A percentile compares a stretch with the other conserved stretches of the same genome.
phyloP scores from a whole-genome alignment of 768 basidiomycete species.

The Mycena belliarum region DNA sequence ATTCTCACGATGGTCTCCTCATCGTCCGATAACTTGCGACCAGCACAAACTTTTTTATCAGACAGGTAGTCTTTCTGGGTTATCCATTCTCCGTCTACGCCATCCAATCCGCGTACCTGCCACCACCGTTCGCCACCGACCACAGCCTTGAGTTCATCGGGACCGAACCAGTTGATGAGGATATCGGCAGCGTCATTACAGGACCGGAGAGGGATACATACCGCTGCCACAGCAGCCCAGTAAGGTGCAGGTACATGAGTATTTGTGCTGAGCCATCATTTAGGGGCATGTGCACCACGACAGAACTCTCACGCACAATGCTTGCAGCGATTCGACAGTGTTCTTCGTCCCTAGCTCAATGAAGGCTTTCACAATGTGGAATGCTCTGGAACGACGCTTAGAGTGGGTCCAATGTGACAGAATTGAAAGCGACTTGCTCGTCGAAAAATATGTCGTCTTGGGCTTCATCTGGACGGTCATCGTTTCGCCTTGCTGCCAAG shows the following conservation, averaged over 20 bases:
- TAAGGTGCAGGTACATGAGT: conserved; percentile 70
- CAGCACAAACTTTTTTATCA: conserved; percentile 26
- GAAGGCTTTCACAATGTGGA: conserved; percentile 73
- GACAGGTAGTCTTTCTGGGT: conserved; percentile 50
- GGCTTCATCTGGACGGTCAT: conserved; percentile 43
- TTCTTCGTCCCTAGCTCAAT: conserved; percentile 64
- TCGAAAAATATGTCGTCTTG: conserved; percentile 70
- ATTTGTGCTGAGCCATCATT: conserved; percentile 54
- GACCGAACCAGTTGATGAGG: conserved; percentile 72
- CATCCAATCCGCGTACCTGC: conserved; percentile 72
- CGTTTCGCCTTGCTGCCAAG: conserved; percentile 39
- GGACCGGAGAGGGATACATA: conserved; percentile 54
- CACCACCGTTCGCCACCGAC: conserved; percentile 84
- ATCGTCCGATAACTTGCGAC: conserved; percentile 32
- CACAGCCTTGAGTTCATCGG: conserved; percentile 63
- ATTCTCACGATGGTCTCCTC: conserved; percentile 47
- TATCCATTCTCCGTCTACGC: conserved; percentile 67
- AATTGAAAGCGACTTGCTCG: conserved; percentile 42
- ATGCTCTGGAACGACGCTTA: conserved; percentile 56
- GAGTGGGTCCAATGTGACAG: not conserved
- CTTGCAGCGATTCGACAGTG: conserved; percentile 72
- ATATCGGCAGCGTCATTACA: conserved; percentile 66
- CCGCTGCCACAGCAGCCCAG: conserved; percentile 61
- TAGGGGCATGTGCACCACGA: too few relatives aligned
- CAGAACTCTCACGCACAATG: conserved; percentile 48